phyloP scores from a whole-genome alignment of 2,329 filamentous ascomycete species.

The Eutypa lata region DNA sequence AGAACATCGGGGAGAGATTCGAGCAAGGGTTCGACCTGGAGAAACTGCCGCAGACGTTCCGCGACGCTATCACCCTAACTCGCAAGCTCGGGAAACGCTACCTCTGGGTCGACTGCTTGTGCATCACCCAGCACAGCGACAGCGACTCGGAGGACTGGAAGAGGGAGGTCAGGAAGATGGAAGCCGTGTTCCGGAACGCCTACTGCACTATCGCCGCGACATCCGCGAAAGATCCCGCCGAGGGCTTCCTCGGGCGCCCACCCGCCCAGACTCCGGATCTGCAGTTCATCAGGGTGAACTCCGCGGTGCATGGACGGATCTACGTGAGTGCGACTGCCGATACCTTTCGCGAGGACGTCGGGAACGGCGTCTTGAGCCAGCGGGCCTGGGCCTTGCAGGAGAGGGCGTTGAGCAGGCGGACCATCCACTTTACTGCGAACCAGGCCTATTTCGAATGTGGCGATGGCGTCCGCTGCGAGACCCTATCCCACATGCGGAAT shows the following conservation, averaged over 20 bases:
- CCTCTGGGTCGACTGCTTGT: conserved; percentile 3
- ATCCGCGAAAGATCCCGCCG: conserved; percentile 3
- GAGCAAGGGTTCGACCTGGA: background rate
- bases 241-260: background rate
- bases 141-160: background rate
- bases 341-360: background rate
- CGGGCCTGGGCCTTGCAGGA: conserved; percentile 16
- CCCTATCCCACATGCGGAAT: background rate
- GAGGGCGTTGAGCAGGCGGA: conserved; percentile 19
- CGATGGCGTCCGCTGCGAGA: conserved; percentile 18
- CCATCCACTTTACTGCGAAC: conserved; percentile 22
- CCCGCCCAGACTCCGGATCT: background rate
- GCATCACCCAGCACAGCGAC: background rate
- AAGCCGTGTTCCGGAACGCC: background rate
- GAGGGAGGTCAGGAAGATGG: background rate
- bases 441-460: conserved; percentile 27
- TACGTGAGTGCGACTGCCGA: background rate
- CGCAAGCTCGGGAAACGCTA: conserved; percentile 1
- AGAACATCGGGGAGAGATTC: background rate
- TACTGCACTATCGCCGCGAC: conserved; percentile 17
- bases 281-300: background rate
- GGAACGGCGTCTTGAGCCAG: background rate
- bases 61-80: conserved; percentile 2
- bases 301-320: background rate
- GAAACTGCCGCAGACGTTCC: background rate